A percentile compares a stretch with the other conserved stretches of the same genome.
phyloP scores from a whole-genome alignment of 768 basidiomycete genomes.

The Phlegmacium glaucopus region DNA sequence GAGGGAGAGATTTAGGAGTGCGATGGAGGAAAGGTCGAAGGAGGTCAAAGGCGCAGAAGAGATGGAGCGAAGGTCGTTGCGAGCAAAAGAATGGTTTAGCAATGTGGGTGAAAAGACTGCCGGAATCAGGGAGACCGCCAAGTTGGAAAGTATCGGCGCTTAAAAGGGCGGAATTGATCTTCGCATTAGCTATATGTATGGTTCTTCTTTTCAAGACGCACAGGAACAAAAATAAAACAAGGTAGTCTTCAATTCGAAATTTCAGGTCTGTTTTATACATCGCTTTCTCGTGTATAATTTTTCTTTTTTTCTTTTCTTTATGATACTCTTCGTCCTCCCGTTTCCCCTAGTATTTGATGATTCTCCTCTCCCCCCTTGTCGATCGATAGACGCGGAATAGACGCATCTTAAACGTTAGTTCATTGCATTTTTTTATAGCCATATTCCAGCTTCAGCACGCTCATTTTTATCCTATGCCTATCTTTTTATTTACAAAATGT shows the following conservation, averaged over 20 bases:
- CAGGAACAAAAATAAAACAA: slow-evolving; percentile 5
- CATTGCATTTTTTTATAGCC: slow-evolving; percentile 3
- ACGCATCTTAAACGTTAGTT: slow-evolving; percentile 6
- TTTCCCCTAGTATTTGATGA: slow-evolving; percentile 11
- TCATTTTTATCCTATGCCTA: slow-evolving; percentile 13
- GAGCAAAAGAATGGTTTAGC: slow-evolving; percentile 72
- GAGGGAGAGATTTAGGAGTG: slow-evolving; percentile 71
- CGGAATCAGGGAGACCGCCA: slow-evolving; percentile 36
- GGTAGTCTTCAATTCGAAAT: neutral
- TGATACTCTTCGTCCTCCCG: slow-evolving; percentile 2
- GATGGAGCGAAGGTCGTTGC: slow-evolving; percentile 61
- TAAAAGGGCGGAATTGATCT: slow-evolving; percentile 8
- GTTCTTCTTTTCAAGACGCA: slow-evolving; percentile 1
- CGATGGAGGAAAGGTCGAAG: slow-evolving; percentile 74
- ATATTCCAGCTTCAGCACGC: slow-evolving; percentile 5
- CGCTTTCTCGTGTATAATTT: neutral
- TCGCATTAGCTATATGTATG: slow-evolving; percentile 5
- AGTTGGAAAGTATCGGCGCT: slow-evolving; percentile 26
- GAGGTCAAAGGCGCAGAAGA: slow-evolving; percentile 81
- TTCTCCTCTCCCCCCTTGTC: slow-evolving; percentile 8
- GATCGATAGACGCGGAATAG: slow-evolving; percentile 14
- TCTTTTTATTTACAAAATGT: no score
- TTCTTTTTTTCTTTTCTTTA: neutral
- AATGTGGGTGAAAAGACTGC: slow-evolving; percentile 46
- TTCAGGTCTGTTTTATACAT: neutral